Conservation (phyloP, 2,329 filamentous ascomycete species). For the Hypoxylon rubiginosum region DNA sequence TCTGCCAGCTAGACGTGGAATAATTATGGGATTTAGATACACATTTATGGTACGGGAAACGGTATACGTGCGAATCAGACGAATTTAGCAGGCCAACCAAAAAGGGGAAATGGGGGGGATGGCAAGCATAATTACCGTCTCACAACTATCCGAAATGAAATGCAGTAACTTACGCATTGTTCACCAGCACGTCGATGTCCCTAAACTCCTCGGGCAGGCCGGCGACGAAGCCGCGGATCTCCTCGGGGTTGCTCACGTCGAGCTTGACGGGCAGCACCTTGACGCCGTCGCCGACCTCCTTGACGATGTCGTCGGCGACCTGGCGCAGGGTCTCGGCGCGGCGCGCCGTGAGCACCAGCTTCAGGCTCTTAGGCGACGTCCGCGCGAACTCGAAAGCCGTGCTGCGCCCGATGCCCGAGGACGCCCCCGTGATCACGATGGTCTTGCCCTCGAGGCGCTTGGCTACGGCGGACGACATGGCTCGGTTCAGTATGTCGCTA, state of each 20-base stretch:
- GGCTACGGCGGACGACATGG: constrained; percentile 71
- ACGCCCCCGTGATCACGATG: constrained; percentile 90
- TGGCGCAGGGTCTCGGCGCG: constrained; percentile 82
- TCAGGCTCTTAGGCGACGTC: constrained; percentile 82
- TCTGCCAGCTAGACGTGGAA: not conserved
- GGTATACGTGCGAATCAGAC: too few relatives aligned
- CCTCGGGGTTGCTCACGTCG: constrained; percentile 84
- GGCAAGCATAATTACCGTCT: too few relatives aligned
- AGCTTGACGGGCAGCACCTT: constrained; percentile 86
- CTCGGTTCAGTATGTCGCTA: constrained; percentile 42
- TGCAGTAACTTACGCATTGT: constrained; percentile 85
- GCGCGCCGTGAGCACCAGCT: constrained; percentile 89
- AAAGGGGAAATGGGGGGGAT: not conserved
- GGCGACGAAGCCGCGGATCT: constrained; percentile 79
- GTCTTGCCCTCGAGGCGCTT: constrained; percentile 95
- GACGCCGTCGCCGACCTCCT: constrained; percentile 83
- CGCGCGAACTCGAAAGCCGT: constrained; percentile 94
- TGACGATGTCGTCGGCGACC: constrained; percentile 80
- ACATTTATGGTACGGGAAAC: too few relatives aligned
- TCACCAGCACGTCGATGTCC: constrained; percentile 89
- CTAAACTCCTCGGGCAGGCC: constrained; percentile 84
- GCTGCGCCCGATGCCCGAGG: constrained; percentile 87
- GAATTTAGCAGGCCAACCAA: not conserved
- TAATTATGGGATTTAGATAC: not conserved
- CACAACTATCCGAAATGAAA: not conserved